Conservation (phyloP, 2,329 filamentous ascomycete genomes). For the Sclerotinia sclerotiorum region DNA sequence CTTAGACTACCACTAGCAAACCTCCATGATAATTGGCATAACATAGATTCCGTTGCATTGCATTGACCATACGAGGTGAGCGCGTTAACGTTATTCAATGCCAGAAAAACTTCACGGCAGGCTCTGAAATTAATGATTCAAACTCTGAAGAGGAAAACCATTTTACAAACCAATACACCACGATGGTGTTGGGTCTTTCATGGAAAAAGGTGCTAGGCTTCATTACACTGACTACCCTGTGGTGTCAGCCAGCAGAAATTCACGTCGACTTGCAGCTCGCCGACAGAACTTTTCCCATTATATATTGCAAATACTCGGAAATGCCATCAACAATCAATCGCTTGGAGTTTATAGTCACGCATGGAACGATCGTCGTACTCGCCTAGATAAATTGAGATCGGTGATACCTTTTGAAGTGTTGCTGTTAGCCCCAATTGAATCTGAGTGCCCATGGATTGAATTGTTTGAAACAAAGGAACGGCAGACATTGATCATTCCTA, state of each 20-base stretch:
- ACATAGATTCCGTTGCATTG: no score
- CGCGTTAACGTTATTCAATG: no score
- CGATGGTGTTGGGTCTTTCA: background rate
- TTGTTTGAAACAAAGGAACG: background rate
- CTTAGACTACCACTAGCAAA: background rate
- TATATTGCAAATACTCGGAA: background rate
- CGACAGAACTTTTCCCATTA: background rate
- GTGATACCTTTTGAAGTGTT: background rate
- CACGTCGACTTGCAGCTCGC: background rate
- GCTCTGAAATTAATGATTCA: background rate
- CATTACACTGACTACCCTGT: background rate
- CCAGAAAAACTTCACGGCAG: background rate
- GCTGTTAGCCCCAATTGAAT: background rate
- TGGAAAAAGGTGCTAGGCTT: background rate
- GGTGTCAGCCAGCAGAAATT: background rate
- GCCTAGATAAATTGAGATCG: background rate
- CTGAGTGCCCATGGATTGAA: background rate
- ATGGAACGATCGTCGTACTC: background rate
- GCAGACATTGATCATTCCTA: background rate
- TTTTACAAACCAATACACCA: background rate
- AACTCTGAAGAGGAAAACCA: background rate
- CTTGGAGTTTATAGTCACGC: background rate
- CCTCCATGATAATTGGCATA: background rate
- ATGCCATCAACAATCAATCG: background rate
- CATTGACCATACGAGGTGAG: background rate